phyloP scores from a whole-genome alignment of 2,329 filamentous ascomycete species.

The Diplodia sapinea region DNA sequence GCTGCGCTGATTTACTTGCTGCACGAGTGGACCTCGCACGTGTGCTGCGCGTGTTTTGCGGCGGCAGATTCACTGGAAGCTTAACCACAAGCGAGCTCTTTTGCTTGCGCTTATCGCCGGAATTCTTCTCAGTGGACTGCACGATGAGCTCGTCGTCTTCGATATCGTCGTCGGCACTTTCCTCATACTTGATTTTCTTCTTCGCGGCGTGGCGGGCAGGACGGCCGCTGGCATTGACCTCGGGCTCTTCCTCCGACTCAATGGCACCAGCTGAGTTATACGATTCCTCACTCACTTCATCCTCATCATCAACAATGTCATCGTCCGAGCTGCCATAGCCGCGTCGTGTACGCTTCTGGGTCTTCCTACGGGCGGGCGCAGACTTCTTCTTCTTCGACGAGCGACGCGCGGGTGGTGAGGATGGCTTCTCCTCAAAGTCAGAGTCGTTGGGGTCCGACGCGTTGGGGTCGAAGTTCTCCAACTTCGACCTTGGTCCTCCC shows the following conservation, averaged over 20 bases:
- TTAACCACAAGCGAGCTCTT: conserved; percentile 48
- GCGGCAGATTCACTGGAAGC: conserved; percentile 44
- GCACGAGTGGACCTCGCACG: conserved; percentile 46
- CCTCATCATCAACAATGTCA: conserved; percentile 50
- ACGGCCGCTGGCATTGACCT: conserved; percentile 64
- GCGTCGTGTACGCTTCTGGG: conserved; percentile 44
- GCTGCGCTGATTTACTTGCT: conserved; percentile 44
- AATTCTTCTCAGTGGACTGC: conserved; percentile 25
- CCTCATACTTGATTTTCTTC: conserved; percentile 62
- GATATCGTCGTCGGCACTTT: conserved; percentile 56
- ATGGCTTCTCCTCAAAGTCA: conserved; percentile 40
- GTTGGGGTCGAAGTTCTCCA: conserved; percentile 45
- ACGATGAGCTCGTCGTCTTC: conserved; percentile 38
- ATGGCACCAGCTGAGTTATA: conserved; percentile 35
- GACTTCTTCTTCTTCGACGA: conserved; percentile 39
- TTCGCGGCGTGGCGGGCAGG: conserved; percentile 62
- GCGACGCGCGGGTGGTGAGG: conserved; percentile 22
- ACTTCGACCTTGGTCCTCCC: conserved; percentile 48
- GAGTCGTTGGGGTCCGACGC: conserved; percentile 48
- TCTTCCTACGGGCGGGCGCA: conserved; percentile 41
- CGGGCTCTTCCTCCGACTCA: conserved; percentile 50
- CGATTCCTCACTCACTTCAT: conserved; percentile 56
- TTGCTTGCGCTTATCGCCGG: conserved; percentile 39
- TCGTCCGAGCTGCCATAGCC: conserved; percentile 44
- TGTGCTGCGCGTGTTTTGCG: conserved; percentile 34